Base-by-base conservation (phyloP, 192 early-diverging fungal genomes). In the Linnemannia zychae region DNA sequence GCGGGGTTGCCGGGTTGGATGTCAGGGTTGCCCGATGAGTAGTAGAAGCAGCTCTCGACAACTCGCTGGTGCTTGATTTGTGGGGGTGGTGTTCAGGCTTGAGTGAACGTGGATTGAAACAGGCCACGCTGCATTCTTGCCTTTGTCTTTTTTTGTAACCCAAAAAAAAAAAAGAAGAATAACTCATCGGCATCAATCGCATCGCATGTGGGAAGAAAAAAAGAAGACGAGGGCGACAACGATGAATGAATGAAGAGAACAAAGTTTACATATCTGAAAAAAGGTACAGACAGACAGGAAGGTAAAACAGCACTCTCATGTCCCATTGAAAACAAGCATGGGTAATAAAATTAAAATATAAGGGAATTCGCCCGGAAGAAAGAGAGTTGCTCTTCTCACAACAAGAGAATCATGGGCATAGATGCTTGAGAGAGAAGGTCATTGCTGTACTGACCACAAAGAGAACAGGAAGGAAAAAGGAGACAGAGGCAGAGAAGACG, bases 131-230 rank as follows among this genome's bases (percentile, higher is more conserved):
- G n/a, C n/a, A 63, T 28, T 63, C 57, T 24, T 24, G 7, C 52
- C 28, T 31, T 22, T 13, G 22, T 63, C 28, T n/a, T 15, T 12
- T n/a, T 28, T 63, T 63, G 57, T 31, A 63, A 31, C 57, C 57
- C 28, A 63, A 63, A 63, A 63, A 33, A 63, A 63, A 12, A 9
- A 24, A 9, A n/a, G 22, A 57, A 63, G 52, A 9, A n/a, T n/a
- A n/a, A 57, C 52, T 28, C 57, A 63, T 44, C 40, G 40, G n/a
- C n/a, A n/a, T n/a, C 52, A n/a, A 63, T 63, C 57, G 28, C 57
- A 31, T 63, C 57, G 57, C 57, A 63, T 60, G 57, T 60, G 24
- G 57, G 24, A 60, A 57, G 52, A 22, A 57, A n/a, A n/a, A n/a
- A n/a, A n/a, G n/a, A n/a, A n/a, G n/a, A n/a, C n/a, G n/a, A n/a